Conservation (phyloP, 2,329 filamentous ascomycete species). For the Paecilomyces niveus region DNA sequence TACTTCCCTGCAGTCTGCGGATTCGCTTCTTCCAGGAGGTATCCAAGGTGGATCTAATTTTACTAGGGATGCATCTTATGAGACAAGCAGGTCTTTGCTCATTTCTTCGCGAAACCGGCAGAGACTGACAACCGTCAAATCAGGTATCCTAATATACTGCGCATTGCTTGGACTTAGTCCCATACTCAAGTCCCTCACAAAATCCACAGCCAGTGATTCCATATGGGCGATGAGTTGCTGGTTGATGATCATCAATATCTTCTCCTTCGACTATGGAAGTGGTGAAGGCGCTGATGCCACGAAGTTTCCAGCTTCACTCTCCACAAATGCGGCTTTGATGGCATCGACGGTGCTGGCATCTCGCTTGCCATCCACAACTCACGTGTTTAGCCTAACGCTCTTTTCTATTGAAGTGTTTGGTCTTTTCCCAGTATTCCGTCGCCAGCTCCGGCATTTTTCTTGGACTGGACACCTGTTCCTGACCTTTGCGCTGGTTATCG, state of each 20-base stretch:
- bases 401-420: conserved; percentile 98
- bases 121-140: conserved; percentile 77
- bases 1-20: conserved; percentile 47
- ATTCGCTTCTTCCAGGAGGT: conserved; percentile 16
- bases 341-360: conserved; percentile 90
- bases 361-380: conserved; percentile 77
- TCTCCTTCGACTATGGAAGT: conserved; percentile 94
- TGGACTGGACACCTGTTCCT: conserved; percentile 74
- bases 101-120: conserved; percentile 53
- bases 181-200: conserved; percentile 93
- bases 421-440: conserved; percentile 92
- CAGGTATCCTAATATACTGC: conserved; percentile 85
- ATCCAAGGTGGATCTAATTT: conserved; percentile 13
- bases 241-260: conserved; percentile 90
- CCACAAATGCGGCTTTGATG: conserved; percentile 95
- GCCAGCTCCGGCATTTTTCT: conserved; percentile 73
- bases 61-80: conserved; percentile 11
- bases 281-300: conserved; percentile 34
- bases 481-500: conserved; percentile 68
- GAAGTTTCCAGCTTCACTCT: conserved; percentile 58
- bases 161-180: conserved; percentile 86
- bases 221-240: conserved; percentile 97
- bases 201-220: conserved; percentile 83
- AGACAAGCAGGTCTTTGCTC: conserved; percentile 20
- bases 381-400: conserved; percentile 89